phyloP scores from a whole-genome alignment of 2,329 filamentous ascomycete genomes.

The Cladosporium sp. region DNA sequence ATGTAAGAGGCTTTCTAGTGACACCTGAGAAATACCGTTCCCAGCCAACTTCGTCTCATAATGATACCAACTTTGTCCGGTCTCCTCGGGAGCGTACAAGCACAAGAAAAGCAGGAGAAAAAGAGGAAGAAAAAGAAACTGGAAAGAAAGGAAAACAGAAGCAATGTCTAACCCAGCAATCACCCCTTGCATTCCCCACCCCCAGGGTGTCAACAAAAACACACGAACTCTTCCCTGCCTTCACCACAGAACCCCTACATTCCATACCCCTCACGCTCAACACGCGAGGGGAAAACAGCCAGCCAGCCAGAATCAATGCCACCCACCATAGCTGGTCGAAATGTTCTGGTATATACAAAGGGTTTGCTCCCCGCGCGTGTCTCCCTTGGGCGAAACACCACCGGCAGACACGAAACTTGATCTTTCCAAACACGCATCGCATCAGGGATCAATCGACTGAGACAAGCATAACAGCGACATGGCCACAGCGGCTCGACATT shows the following conservation, averaged over 20 bases:
- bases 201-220: not conserved
- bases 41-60: no score
- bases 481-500: conserved; percentile 13
- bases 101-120: no score
- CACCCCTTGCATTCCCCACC: not conserved
- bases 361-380: not conserved
- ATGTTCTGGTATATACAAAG: conserved; percentile 1
- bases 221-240: not conserved
- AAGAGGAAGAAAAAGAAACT: no score
- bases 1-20: no score
- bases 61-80: no score
- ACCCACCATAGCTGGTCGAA: no score
- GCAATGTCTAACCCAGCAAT: no score
- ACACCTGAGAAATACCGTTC: no score
- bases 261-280: not conserved
- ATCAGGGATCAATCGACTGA: not conserved
- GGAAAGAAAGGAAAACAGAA: no score
- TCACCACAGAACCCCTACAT: not conserved
- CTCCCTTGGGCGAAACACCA: not conserved
- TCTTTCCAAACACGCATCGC: not conserved
- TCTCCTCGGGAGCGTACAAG: no score
- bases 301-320: not conserved
- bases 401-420: not conserved
- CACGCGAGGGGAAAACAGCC: not conserved
- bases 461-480: conserved; percentile 8